Evolutionary conservation across 2,329 filamentous ascomycete genomes (phyloP).

Genomic region (Neurospora sp.): DNA sequence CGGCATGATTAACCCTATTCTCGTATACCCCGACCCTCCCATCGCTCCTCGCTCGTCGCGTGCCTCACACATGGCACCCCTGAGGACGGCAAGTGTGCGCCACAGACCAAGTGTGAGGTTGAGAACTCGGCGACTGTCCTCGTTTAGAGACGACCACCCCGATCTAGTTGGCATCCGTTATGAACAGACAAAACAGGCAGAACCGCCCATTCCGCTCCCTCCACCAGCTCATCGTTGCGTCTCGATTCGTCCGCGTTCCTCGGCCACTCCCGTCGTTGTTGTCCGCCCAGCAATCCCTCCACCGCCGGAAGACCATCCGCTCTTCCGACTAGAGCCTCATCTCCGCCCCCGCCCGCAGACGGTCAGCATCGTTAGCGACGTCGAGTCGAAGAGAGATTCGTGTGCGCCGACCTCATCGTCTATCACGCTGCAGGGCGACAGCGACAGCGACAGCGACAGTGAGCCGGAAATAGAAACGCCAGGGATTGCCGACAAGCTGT

Average conservation of each 20-base stretch:
- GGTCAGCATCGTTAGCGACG: constrained; percentile 16
- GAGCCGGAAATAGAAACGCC: constrained; percentile 14
- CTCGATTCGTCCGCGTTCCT: constrained; percentile 18
- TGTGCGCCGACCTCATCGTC: constrained; percentile 37
- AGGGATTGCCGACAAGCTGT: constrained; percentile 4
- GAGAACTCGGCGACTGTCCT: constrained; percentile 26
- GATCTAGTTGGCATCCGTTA: constrained; percentile 47
- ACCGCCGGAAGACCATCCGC: constrained; percentile 43
- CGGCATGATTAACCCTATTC: not conserved
- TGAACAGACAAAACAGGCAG: constrained; percentile 48
- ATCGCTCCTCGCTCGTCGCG: not conserved
- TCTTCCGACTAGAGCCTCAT: constrained; percentile 31
- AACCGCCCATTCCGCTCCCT: constrained; percentile 45
- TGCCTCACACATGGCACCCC: constrained; percentile 26
- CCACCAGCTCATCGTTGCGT: constrained; percentile 33
- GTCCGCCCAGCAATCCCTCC: constrained; percentile 27
- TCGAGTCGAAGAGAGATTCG: constrained; percentile 46
- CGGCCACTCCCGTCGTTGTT: constrained; percentile 19
- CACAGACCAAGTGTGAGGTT: constrained; percentile 34
- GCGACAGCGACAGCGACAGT: constrained; percentile 12
- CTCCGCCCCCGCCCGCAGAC: constrained; percentile 13
- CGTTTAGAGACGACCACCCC: constrained; percentile 37
- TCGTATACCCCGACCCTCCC: not conserved
- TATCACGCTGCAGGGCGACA: constrained; percentile 29
- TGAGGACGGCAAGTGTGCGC: constrained; percentile 34